Percentiles rank a stretch among this genome's conserved stretches.
Evolutionary conservation across 192 early-diverging fungal species (phyloP).

Genomic region (Entomortierella chlamydospora): DNA sequence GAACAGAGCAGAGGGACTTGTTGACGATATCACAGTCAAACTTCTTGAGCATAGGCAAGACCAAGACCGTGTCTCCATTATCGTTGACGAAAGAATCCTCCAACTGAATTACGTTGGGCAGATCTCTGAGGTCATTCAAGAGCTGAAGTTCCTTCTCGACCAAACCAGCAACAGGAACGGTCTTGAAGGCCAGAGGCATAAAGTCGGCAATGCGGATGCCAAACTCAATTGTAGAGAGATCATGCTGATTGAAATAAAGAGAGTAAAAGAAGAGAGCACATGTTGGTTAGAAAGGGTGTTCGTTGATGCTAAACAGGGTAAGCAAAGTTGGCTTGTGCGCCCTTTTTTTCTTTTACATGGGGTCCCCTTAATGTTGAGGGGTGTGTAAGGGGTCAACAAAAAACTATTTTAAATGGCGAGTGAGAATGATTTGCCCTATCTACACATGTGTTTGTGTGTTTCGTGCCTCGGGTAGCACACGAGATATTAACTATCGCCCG

Average conservation of each 20-base stretch:
- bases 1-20: constrained; percentile 63
- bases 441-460: constrained; percentile 40
- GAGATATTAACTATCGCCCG: constrained; percentile 1
- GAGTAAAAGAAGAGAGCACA: not conserved
- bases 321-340: constrained; percentile 24
- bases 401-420: not conserved
- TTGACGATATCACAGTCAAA: constrained; percentile 59
- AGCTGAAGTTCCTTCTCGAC: constrained; percentile 69
- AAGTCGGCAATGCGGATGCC: constrained; percentile 70
- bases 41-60: constrained; percentile 69
- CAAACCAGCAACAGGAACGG: constrained; percentile 63
- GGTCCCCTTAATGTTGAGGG: too few species aligned
- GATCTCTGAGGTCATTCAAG: constrained; percentile 57
- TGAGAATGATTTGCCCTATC: constrained; percentile 18
- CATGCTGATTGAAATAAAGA: constrained; percentile 23
- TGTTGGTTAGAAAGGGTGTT: not conserved
- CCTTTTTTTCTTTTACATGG: too few species aligned
- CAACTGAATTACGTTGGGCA: constrained; percentile 66
- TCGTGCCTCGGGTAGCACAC: not conserved
- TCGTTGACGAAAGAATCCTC: constrained; percentile 74
- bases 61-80: constrained; percentile 67
- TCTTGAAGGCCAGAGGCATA: constrained; percentile 74
- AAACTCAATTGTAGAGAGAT: constrained; percentile 65
- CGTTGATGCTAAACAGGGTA: too few species aligned
- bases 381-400: not conserved